Evolutionary conservation across 495 filamentous ascomycete genomes (phyloP).

Genomic region (Sphaerosporella brunnea): DNA sequence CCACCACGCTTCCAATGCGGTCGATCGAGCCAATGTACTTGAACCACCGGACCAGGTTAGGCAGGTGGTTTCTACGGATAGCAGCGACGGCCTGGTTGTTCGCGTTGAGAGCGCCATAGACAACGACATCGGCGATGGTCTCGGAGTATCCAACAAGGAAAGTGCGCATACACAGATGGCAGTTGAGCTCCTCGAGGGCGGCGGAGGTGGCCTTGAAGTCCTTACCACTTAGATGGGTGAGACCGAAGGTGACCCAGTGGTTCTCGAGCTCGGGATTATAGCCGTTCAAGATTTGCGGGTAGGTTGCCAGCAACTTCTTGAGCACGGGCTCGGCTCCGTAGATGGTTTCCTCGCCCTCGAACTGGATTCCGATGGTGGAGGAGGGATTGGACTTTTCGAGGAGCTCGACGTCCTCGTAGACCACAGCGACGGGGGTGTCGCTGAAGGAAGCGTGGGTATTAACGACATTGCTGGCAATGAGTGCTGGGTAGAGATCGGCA

Average conservation of each 20-base stretch:
- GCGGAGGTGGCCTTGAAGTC: constrained; percentile 28
- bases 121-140: constrained; percentile 56
- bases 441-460: constrained; percentile 11
- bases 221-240: constrained; percentile 28
- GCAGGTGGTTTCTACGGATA: constrained; percentile 57
- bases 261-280: constrained; percentile 9
- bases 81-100: constrained; percentile 71
- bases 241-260: constrained; percentile 21
- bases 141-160: constrained; percentile 71
- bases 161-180: constrained; percentile 68
- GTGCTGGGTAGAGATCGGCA: constrained; percentile 24
- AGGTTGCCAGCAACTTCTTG: constrained; percentile 26
- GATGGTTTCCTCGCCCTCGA: constrained; percentile 29
- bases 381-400: constrained; percentile 17
- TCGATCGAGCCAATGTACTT: constrained; percentile 52
- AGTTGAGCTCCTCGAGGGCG: constrained; percentile 48
- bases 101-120: constrained; percentile 71
- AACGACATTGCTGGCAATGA: constrained; percentile 25
- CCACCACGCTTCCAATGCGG: constrained; percentile 28
- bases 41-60: constrained; percentile 79
- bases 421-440: constrained; percentile 13
- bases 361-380: constrained; percentile 27
- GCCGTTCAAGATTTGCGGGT: constrained; percentile 19
- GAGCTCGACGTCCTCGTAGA: constrained; percentile 18
- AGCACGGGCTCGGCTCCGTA: constrained; percentile 27